Percentiles rank a stretch among this genome's conserved stretches.
phyloP scores from a whole-genome alignment of 768 basidiomycete species.

The Boletus pseudopeckii region DNA sequence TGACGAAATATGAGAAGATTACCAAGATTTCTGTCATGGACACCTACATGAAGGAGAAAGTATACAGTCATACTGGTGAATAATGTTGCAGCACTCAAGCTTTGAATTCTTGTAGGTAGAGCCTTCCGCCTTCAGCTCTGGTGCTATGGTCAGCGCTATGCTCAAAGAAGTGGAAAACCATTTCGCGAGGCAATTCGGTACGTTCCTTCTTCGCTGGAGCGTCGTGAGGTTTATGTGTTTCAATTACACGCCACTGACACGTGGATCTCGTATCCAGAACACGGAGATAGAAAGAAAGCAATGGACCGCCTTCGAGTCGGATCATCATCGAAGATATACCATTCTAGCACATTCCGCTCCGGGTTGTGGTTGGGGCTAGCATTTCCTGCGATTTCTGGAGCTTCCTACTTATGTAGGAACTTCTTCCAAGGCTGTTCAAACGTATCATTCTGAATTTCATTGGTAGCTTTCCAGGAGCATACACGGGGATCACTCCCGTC shows the following conservation, averaged over 20 bases:
- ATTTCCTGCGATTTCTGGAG: conserved; percentile 62
- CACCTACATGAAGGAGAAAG: conserved; percentile 80
- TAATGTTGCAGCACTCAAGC: not conserved
- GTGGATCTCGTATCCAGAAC: conserved; percentile 32
- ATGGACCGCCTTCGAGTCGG: conserved; percentile 59
- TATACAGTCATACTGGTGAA: conserved; percentile 20
- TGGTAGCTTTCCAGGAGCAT: conserved; percentile 51
- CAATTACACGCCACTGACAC: not conserved
- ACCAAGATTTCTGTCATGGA: conserved; percentile 70
- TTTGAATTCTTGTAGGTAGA: conserved; percentile 49
- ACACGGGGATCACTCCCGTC: conserved; percentile 55
- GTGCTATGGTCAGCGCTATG: conserved; percentile 57
- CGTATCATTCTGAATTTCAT: not conserved
- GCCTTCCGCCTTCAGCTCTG: conserved; percentile 62
- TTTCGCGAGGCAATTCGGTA: conserved; percentile 77
- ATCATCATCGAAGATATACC: conserved; percentile 51
- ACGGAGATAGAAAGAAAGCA: conserved; percentile 79
- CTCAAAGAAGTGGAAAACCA: conserved; percentile 73
- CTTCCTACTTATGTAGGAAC: conserved; percentile 53
- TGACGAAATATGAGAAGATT: conserved; percentile 83
- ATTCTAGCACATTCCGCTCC: conserved; percentile 70
- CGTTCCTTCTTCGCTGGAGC: conserved; percentile 20
- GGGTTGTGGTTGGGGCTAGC: conserved; percentile 72
- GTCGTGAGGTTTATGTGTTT: not conserved
- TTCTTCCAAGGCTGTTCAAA: not conserved